Percentiles rank a stretch among this genome's conserved stretches.
These are phyloP conservation scores for Hordeum vulgare DNA, from an alignment of 176 grass and related monocot species.

Conservation along the genomic window DNA sequence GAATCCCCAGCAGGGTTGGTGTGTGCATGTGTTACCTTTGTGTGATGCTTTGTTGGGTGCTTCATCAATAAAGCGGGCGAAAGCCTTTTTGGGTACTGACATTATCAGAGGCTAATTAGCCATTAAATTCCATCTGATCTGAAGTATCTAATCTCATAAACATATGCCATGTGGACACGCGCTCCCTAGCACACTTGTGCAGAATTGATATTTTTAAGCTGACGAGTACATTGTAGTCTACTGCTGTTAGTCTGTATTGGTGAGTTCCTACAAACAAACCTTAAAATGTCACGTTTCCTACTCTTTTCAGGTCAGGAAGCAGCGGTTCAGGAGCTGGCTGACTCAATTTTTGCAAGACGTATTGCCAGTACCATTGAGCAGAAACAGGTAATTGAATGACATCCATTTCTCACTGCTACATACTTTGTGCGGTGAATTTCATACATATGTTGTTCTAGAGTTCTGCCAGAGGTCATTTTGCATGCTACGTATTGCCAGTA, in stretches of 20 bases:
- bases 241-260: neutral
- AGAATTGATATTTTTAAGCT: neutral
- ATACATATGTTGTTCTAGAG: neutral
- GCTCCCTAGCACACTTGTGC: neutral
- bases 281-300: slow-evolving; percentile 9
- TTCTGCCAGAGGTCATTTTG: neutral
- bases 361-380: slow-evolving; percentile 38
- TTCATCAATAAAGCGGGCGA: neutral
- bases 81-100: neutral
- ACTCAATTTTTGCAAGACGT: slow-evolving; percentile 71
- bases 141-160: neutral
- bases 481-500: slow-evolving; percentile 28
- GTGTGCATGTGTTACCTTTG: neutral
- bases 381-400: slow-evolving; percentile 30
- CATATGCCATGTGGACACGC: neutral
- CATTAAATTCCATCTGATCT: neutral
- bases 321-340: slow-evolving; percentile 47
- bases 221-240: neutral
- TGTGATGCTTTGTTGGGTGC: neutral
- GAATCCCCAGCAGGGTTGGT: neutral
- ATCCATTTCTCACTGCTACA: slow-evolving; percentile 1
- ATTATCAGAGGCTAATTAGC: no score
- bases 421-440: neutral
- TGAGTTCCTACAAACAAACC: slow-evolving; percentile 4
- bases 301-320: slow-evolving; percentile 53